Evolutionary conservation across 2,329 filamentous ascomycete genomes (phyloP), one percentile per base, ranked within the genome.

Genomic region (Trichoderma hamatum): DNA sequence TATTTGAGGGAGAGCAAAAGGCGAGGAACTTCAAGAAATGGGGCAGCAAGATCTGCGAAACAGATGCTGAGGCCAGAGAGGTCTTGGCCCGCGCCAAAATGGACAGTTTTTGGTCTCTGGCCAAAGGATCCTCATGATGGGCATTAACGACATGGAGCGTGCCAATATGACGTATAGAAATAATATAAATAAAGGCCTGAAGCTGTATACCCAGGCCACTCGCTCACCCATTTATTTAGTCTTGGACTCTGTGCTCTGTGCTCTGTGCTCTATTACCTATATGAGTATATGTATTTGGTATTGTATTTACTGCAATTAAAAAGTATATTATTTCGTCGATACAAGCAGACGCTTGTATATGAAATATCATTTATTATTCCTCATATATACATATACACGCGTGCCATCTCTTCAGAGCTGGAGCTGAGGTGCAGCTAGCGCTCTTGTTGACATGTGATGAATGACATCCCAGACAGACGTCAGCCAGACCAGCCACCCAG

Each of bases 81-180:
- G 85, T 90, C 26, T 80, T 99, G 71, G 82, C 89, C 14, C 87
- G 93, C 73, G 88, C 89, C 6, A 97, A 97, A 84, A 92, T 98
- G 86, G 95, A 98, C 75, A 97, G 91, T 75, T 95, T 99, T 76
- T 99, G 96, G 96, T 91, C 91, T 11, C 81, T 96, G 74, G 95
- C 94, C 0, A 97, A 96, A 84, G 92, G 78, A 19, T 69, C 77
- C 5, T 24, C 72, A 71, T 66, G 58, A 70, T 64, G 52, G 58
- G 13, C 30, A 2, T n/a, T 28, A 39, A 51, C 21, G 62, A 24
- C 14, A 3, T 28, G n/a, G 28, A 3, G 43, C 13, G 32, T 43
- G 34, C 4, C n/a, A 14, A 24, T 16, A 39, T 19, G 14, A 19
- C 4, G 16, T 14, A 5, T 19, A 43, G 16, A 43, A 43, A n/a